Percentiles rank a stretch among this genome's conserved stretches.
Evolutionary conservation across 2,329 filamentous ascomycete species (phyloP).

Genomic region (Talaromyces amestolkiae): DNA sequence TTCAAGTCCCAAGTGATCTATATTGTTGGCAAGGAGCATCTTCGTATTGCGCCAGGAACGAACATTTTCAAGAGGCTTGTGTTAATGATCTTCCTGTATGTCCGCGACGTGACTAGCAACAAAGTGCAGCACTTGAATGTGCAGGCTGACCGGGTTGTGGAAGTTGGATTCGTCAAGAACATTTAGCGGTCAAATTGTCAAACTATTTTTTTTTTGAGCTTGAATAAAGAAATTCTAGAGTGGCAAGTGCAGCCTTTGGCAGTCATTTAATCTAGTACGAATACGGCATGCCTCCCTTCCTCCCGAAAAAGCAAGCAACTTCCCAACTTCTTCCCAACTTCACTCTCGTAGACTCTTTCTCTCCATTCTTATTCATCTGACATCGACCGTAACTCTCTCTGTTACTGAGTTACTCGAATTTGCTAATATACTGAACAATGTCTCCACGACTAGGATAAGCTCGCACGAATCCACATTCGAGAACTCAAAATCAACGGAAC

Average conservation of each 20-base stretch:
- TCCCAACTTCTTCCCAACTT: neutral
- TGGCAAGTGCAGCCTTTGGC: neutral
- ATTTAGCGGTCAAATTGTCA: slow-evolving; percentile 23
- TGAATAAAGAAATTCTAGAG: neutral
- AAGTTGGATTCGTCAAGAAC: slow-evolving; percentile 44
- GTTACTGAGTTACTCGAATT: no score
- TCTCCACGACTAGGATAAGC: neutral
- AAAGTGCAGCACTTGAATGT: slow-evolving; percentile 40
- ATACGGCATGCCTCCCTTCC: neutral
- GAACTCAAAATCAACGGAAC: neutral
- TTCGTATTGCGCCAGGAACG: slow-evolving; percentile 31
- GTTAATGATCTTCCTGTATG: slow-evolving; percentile 37
- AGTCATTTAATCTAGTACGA: neutral
- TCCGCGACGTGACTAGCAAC: slow-evolving; percentile 39
- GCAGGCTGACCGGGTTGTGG: slow-evolving; percentile 38
- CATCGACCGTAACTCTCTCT: neutral
- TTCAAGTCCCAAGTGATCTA: slow-evolving; percentile 52
- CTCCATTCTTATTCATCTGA: neutral
- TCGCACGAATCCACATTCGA: neutral
- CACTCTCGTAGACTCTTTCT: neutral
- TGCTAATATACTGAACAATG: neutral
- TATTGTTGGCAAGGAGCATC: slow-evolving; percentile 45
- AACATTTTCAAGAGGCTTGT: slow-evolving; percentile 29
- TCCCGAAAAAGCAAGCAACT: neutral
- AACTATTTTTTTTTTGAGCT: neutral